Conservation (phyloP, 306 rosid species). For the Comarum palustre region DNA sequence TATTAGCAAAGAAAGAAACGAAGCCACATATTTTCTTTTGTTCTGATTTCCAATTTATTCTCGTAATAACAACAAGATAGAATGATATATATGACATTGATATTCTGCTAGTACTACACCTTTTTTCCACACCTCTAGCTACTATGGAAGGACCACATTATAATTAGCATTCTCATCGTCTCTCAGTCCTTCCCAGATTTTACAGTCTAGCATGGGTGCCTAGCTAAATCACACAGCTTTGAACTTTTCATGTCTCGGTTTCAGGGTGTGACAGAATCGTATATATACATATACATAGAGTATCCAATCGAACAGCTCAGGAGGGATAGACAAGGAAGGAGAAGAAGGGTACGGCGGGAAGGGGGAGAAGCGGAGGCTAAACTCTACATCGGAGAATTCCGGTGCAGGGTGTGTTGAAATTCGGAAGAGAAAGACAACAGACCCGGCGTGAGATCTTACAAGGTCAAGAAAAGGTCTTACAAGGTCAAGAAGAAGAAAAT, state of each 20-base stretch:
- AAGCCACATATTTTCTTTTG: not conserved
- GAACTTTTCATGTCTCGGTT: not conserved
- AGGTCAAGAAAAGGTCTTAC: constrained; percentile 99
- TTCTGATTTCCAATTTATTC: constrained; percentile 1
- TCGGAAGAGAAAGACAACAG: constrained; percentile 18
- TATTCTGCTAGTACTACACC: constrained; percentile 7
- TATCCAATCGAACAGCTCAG: constrained; percentile 72
- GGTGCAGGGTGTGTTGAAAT: constrained; percentile 23
- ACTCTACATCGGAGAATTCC: constrained; percentile 32
- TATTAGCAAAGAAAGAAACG: not conserved
- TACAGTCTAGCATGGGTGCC: not conserved
- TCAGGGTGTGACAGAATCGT: not conserved
- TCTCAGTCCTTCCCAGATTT: not conserved
- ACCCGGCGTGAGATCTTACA: constrained; percentile 62
- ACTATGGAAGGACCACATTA: constrained; percentile 4
- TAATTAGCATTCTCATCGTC: not conserved
- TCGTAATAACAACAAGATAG: constrained; percentile 10
- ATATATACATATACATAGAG: not conserved
- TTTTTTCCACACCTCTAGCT: constrained; percentile 6
- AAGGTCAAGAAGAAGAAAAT: constrained; percentile 85
- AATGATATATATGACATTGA: constrained; percentile 2
- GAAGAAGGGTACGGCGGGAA: constrained; percentile 62
- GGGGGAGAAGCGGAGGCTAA: constrained; percentile 24
- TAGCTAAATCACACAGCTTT: not conserved
- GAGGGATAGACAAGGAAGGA: constrained; percentile 99